Evolutionary conservation across 2,329 filamentous ascomycete species (phyloP), one percentile per base, ranked within the genome.

Genomic region (Aspergillus ibericus): DNA sequence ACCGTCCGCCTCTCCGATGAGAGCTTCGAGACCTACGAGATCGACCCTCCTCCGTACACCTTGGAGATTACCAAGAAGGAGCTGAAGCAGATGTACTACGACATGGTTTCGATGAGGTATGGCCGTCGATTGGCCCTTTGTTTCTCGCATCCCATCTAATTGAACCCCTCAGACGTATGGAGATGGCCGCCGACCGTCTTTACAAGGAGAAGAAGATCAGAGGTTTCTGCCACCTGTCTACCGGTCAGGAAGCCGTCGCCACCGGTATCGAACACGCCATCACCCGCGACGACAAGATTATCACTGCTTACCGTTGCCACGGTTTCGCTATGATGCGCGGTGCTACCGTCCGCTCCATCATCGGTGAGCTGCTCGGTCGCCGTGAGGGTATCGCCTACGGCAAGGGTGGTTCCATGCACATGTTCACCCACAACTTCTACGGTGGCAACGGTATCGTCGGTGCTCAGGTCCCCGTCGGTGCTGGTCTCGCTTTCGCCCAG

Each of bases 131-230:
- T 42, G 20, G 38, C 35, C 38, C 16, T 2, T 13, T 53, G 15
- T 46, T 9, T 32, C 36, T 25, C 32, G 10, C 29, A 15, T 20
- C 44, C 36, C 55, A 46, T 16, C 15, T 27, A 29, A 16, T 15
- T 25, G 13, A 16, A 27, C 47, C 8, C 35, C 12, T 34, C 13
- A 96, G 93, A 82, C 95, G 96, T 79, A 96, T 99, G 95, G 95
- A 99, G 82, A 96, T 99, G 93, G 93, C 93, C 68, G 92, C 95
- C 82, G 95, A 99, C 78, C 88, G 93, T 77, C 84, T 99, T 74
- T 99, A 99, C 91, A 99, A 99, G 85, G 95, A 98, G 85, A 99
- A 99, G 89, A 98, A 99, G 86, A 98, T 99, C 72, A 91, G 95
- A 72, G 95, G 95, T 82, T 99, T 99, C 90, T 99, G 95, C 83